Evolutionary conservation across 805 yeast genomes (phyloP).

Genomic region (Lipomyces orientalis): DNA sequence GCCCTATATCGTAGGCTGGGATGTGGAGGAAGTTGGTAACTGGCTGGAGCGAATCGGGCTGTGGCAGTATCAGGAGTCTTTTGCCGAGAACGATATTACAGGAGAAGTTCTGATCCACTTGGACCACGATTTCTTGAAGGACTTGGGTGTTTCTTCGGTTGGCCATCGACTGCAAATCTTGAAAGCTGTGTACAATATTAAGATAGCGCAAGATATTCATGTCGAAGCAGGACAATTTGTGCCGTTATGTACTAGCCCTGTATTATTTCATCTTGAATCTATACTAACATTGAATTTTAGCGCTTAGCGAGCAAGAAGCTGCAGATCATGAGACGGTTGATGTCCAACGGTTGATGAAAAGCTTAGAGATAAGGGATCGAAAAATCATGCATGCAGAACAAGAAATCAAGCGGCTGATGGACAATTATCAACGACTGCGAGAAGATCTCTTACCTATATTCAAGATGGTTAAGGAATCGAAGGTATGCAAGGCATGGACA

Average conservation of each 20-base stretch:
- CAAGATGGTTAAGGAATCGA: constrained; percentile 63
- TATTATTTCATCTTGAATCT: background rate
- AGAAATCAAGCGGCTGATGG: constrained; percentile 54
- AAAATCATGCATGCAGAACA: constrained; percentile 45
- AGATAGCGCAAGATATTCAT: constrained; percentile 43
- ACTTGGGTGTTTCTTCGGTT: constrained; percentile 65
- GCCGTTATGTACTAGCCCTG: constrained; percentile 28
- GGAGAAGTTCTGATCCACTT: constrained; percentile 76
- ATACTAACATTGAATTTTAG: constrained; percentile 2
- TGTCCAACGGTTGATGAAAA: constrained; percentile 27
- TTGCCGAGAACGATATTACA: constrained; percentile 62
- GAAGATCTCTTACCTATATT: constrained; percentile 70
- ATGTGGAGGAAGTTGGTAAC: constrained; percentile 27
- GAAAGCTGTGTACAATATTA: constrained; percentile 61
- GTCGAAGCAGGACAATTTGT: constrained; percentile 38
- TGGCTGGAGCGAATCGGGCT: constrained; percentile 32
- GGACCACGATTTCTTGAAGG: constrained; percentile 71
- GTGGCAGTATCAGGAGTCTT: constrained; percentile 24
- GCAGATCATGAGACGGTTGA: constrained; percentile 42
- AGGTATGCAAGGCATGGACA: constrained; percentile 60
- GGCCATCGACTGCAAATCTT: constrained; percentile 66
- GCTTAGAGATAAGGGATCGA: constrained; percentile 40
- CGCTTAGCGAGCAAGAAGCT: constrained; percentile 25
- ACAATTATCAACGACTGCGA: constrained; percentile 60
- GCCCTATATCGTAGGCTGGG: constrained; percentile 27